These are phyloP conservation scores for Dendrostoma leiphaemia DNA, from an alignment of 2,329 filamentous ascomycete genomes.

Conservation along the genomic window DNA sequence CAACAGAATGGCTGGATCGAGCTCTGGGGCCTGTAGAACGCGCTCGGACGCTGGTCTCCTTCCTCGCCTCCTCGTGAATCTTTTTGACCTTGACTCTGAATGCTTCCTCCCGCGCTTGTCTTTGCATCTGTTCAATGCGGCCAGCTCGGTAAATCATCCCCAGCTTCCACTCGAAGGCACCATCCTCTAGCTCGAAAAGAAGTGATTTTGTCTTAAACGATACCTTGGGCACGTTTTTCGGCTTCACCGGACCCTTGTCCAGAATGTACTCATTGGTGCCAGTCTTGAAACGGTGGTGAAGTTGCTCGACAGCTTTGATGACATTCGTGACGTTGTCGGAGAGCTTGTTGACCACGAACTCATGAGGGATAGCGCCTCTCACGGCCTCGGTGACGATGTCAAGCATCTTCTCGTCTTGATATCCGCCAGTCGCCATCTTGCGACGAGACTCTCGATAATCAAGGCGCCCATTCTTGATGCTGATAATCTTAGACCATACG, in stretches of 20 bases:
- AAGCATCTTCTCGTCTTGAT: constrained; percentile 74
- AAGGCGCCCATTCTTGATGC: constrained; percentile 75
- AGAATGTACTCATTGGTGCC: constrained; percentile 86
- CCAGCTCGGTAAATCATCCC: constrained; percentile 91
- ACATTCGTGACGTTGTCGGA: constrained; percentile 93
- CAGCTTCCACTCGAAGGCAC: constrained; percentile 95
- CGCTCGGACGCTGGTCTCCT: constrained; percentile 52
- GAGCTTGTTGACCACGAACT: constrained; percentile 83
- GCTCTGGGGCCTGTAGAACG: constrained; percentile 49
- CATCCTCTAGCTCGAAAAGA: constrained; percentile 91
- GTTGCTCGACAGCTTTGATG: constrained; percentile 80
- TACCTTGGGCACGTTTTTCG: constrained; percentile 83
- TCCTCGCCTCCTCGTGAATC: constrained; percentile 64
- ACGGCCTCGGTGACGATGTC: constrained; percentile 85
- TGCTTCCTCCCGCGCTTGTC: constrained; percentile 84
- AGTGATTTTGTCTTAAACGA: constrained; percentile 79
- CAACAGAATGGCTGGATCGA: constrained; percentile 28
- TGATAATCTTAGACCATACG: constrained; percentile 84
- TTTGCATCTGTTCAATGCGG: constrained; percentile 83
- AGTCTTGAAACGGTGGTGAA: constrained; percentile 90
- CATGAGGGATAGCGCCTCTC: constrained; percentile 84
- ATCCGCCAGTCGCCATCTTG: constrained; percentile 57
- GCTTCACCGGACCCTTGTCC: constrained; percentile 78
- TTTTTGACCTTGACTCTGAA: constrained; percentile 86
- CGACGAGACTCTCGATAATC: constrained; percentile 77